phyloP scores from a whole-genome alignment of 768 basidiomycete species.

The Austroboletus festivus region DNA sequence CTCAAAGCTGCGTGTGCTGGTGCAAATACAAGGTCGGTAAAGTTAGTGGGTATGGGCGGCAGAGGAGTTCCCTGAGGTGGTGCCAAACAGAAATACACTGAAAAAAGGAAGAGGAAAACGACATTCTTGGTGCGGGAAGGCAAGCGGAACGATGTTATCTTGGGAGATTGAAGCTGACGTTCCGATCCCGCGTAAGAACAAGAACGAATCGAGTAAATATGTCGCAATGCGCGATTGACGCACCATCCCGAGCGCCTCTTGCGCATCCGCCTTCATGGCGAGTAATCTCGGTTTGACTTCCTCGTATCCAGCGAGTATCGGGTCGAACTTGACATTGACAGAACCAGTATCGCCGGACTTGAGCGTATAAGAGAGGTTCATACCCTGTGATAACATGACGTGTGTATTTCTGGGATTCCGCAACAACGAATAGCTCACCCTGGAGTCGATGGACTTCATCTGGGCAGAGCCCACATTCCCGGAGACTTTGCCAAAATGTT shows the following conservation, averaged over 20 bases:
- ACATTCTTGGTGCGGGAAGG: constrained; percentile 34
- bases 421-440: constrained; percentile 44
- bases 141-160: constrained; percentile 54
- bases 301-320: constrained; percentile 70
- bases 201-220: not conserved
- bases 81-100: constrained; percentile 16
- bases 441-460: constrained; percentile 67
- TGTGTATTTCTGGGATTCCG: no score
- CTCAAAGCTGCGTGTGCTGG: constrained; percentile 18
- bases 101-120: constrained; percentile 13
- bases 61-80: constrained; percentile 20
- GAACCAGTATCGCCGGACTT: constrained; percentile 44
- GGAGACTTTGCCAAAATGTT: constrained; percentile 67
- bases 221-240: constrained; percentile 16
- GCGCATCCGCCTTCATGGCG: constrained; percentile 77
- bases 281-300: constrained; percentile 80
- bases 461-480: constrained; percentile 56
- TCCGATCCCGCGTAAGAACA: not conserved
- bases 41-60: constrained; percentile 12
- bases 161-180: constrained; percentile 65
- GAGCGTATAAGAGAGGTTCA: constrained; percentile 64
- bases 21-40: constrained; percentile 13
- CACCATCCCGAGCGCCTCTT: constrained; percentile 80
- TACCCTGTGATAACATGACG: no score
- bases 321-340: constrained; percentile 60